Conservation (phyloP, 2,329 filamentous ascomycete genomes). For the Fusarium tupiense region DNA sequence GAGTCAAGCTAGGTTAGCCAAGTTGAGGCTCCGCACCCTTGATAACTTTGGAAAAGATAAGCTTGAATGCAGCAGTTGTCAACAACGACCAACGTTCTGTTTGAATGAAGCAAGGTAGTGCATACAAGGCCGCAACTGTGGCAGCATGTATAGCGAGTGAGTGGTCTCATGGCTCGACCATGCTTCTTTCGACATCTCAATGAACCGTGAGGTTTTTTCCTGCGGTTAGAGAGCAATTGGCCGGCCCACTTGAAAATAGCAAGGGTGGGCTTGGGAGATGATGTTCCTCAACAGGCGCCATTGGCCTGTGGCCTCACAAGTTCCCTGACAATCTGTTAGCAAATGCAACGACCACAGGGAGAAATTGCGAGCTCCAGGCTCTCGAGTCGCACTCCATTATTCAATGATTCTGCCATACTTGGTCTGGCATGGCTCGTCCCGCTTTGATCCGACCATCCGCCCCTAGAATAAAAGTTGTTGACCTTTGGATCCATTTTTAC, state of each 20-base stretch:
- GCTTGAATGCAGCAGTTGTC: neutral
- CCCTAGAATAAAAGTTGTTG: conserved; percentile 29
- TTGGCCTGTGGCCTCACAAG: neutral
- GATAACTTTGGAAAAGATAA: neutral
- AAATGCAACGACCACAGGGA: neutral
- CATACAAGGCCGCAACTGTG: neutral
- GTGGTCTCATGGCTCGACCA: neutral
- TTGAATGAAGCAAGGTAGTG: neutral
- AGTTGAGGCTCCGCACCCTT: conserved; percentile 24
- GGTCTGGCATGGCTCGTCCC: conserved; percentile 32
- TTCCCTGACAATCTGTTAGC: conserved; percentile 11
- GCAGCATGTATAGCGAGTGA: too few species aligned
- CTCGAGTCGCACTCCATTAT: conserved; percentile 6
- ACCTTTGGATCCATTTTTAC: conserved; percentile 30
- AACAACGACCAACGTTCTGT: neutral
- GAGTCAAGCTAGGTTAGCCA: conserved; percentile 9
- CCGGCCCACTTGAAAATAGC: conserved; percentile 3
- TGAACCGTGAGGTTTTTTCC: neutral
- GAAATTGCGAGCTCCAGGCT: conserved; percentile 4
- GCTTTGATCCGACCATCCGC: conserved; percentile 34
- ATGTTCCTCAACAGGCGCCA: neutral
- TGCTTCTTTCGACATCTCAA: neutral
- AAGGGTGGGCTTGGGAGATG: conserved; percentile 12
- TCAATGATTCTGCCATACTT: conserved; percentile 17
- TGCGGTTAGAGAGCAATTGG: neutral